Conservation (phyloP, 2,329 filamentous ascomycete species). For the Venturia oleaginea region DNA sequence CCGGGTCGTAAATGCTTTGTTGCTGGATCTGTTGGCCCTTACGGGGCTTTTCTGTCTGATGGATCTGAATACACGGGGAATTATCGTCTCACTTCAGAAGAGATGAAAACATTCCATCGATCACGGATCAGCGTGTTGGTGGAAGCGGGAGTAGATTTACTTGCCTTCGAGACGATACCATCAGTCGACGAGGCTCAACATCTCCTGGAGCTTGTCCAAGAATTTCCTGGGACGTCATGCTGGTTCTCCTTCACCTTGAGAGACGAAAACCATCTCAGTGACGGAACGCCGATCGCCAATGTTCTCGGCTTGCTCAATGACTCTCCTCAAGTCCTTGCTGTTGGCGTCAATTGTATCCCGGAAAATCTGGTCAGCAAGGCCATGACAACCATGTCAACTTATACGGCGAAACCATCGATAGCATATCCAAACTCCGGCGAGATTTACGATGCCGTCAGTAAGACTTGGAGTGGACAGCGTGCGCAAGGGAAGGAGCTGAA, state of each 20-base stretch:
- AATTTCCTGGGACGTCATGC: constrained; percentile 29
- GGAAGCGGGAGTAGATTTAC: constrained; percentile 32
- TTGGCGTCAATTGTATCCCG: constrained; percentile 39
- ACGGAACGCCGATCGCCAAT: constrained; percentile 31
- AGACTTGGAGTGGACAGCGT: constrained; percentile 27
- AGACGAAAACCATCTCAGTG: constrained; percentile 29
- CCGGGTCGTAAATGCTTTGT: constrained; percentile 18
- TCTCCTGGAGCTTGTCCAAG: constrained; percentile 30
- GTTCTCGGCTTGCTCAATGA: constrained; percentile 25
- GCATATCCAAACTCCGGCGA: constrained; percentile 41
- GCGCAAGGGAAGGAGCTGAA: constrained; percentile 21
- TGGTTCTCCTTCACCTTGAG: constrained; percentile 36
- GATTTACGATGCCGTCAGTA: constrained; percentile 33
- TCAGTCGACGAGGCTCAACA: constrained; percentile 30
- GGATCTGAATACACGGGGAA: constrained; percentile 39
- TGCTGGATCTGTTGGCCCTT: constrained; percentile 39
- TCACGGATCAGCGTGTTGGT: constrained; percentile 33
- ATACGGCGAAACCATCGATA: constrained; percentile 28
- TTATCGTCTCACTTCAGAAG: constrained; percentile 25
- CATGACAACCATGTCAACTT: constrained; percentile 23
- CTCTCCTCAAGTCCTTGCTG: constrained; percentile 27
- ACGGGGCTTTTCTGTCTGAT: constrained; percentile 38
- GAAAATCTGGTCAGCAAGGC: constrained; percentile 26
- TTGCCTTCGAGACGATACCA: constrained; percentile 40
- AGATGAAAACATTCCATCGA: constrained; percentile 35